Evolutionary conservation across 2,329 filamentous ascomycete genomes (phyloP), one percentile per base, ranked within the genome.

Genomic region (Xylariaceae sp.): DNA sequence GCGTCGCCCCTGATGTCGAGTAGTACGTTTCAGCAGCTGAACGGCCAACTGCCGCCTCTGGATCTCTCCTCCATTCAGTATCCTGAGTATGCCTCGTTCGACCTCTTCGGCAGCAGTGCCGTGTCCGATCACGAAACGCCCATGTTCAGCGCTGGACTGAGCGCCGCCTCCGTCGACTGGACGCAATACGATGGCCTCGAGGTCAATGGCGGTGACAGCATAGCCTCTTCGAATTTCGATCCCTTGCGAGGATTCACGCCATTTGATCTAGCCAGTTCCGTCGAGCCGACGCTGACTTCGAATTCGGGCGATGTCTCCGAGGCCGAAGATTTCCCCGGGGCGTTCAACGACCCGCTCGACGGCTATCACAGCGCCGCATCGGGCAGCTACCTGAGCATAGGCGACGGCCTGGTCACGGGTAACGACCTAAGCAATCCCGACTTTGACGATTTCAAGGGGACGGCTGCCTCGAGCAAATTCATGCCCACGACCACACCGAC

Each of bases 261-360:
- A 66, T 77, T 79, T 57, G 77, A 79, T 52, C 71, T 77, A 31
- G 67, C 71, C 4, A 71, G 64, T 39, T 67, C 48, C 73, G 78
- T 47, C 67, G 85, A 63, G 79, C 81, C 58, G 74, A 80, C 65
- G 76, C 75, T 49, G 41, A 80, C 79, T 1, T 83, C 81, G 7
- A 85, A 81, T 6, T 87, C 84, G 9, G 84, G 84, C 37, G 83
- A 87, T 57, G 83, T 86, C 6, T 86, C 83, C 7, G 83, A 86
- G 66, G 81, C 82, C 4, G 84, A 86, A 58, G 84, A 86, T 60
- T 77, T 78, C 48, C 67, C 72, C 29, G 70, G 71, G 27, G 69
- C 73, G 41, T 71, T 72, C 51, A 71, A 75, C 31, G 72, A 73
- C 72, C 75, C 59, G 72, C 75, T 59, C 35, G 78, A 79, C 57